phyloP scores from a whole-genome alignment of 768 basidiomycete species.

The Boletus huronensis region DNA sequence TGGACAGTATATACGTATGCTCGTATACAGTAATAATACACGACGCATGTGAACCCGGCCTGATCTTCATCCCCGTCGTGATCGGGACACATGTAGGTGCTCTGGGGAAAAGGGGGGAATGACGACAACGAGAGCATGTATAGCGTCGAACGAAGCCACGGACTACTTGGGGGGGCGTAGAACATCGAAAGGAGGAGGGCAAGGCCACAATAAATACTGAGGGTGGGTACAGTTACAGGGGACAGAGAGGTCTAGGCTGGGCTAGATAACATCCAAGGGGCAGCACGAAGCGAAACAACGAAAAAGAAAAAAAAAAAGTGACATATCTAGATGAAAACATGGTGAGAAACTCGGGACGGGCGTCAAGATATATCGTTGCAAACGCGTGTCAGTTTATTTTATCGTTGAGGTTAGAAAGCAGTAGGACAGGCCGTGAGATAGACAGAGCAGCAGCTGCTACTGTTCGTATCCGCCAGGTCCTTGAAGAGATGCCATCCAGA shows the following conservation, averaged over 20 bases:
- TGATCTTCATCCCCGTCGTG: slow-evolving; percentile 5
- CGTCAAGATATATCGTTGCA: slow-evolving; percentile 25
- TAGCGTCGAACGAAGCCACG: not conserved
- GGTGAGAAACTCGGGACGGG: slow-evolving; percentile 4
- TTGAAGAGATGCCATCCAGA: slow-evolving; percentile 90
- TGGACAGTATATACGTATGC: slow-evolving; percentile 13
- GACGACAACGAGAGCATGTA: not conserved
- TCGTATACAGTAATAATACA: slow-evolving; percentile 29
- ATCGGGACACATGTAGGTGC: not conserved
- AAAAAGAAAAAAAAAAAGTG: slow-evolving; percentile 4
- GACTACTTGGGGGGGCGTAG: not conserved
- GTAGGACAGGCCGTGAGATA: not conserved
- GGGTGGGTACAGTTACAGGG: slow-evolving; percentile 25
- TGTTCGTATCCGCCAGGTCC: slow-evolving; percentile 45
- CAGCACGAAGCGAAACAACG: not conserved
- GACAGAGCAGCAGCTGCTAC: slow-evolving; percentile 22
- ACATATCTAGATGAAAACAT: slow-evolving; percentile 32
- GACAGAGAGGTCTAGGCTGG: slow-evolving; percentile 24
- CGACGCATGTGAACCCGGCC: slow-evolving; percentile 1
- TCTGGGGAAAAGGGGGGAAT: not conserved
- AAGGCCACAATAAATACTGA: slow-evolving; percentile 20
- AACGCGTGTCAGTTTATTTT: slow-evolving; percentile 15
- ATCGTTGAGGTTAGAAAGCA: not conserved
- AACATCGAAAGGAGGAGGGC: not conserved
- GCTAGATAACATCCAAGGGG: slow-evolving; percentile 29